Evolutionary conservation across 148 eudicot species (phyloP).

Genomic region (Silene latifolia): DNA sequence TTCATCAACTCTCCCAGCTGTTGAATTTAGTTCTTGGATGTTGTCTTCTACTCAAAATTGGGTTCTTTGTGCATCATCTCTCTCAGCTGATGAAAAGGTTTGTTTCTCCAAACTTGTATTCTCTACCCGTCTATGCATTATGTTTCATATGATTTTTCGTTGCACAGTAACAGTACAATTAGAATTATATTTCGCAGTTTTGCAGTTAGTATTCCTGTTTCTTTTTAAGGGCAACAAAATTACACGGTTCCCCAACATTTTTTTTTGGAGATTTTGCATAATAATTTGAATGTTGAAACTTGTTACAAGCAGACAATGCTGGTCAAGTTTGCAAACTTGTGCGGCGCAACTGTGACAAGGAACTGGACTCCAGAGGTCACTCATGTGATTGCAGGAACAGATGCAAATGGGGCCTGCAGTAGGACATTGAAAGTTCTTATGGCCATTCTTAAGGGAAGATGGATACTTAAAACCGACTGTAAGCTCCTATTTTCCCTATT

Average conservation of each 20-base stretch:
- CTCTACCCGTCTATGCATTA: neutral
- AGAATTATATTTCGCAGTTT: too few species aligned
- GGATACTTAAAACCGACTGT: constrained; percentile 79
- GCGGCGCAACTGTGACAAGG: constrained; percentile 69
- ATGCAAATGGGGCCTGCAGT: constrained; percentile 75
- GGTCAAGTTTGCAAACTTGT: constrained; percentile 54
- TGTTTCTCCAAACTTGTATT: constrained; percentile 7
- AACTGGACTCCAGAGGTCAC: constrained; percentile 73
- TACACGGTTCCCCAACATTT: neutral
- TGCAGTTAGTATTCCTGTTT: neutral
- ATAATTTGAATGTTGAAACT: neutral
- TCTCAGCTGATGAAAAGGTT: constrained; percentile 82
- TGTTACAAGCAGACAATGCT: constrained; percentile 40
- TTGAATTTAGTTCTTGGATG: constrained; percentile 34
- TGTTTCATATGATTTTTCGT: neutral
- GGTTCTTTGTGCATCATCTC: constrained; percentile 86
- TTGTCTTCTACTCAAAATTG: constrained; percentile 36
- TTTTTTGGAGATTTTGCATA: neutral
- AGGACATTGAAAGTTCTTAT: constrained; percentile 85
- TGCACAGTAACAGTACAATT: neutral
- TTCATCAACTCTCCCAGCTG: too few species aligned
- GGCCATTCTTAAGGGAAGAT: constrained; percentile 82
- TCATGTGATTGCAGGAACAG: constrained; percentile 90
- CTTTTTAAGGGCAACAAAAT: too few species aligned
- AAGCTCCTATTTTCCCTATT: constrained; percentile 30